Evolutionary conservation across 2,329 filamentous ascomycete species (phyloP), one percentile per base, ranked within the genome.

Genomic region (Chlorencoelia australis): DNA sequence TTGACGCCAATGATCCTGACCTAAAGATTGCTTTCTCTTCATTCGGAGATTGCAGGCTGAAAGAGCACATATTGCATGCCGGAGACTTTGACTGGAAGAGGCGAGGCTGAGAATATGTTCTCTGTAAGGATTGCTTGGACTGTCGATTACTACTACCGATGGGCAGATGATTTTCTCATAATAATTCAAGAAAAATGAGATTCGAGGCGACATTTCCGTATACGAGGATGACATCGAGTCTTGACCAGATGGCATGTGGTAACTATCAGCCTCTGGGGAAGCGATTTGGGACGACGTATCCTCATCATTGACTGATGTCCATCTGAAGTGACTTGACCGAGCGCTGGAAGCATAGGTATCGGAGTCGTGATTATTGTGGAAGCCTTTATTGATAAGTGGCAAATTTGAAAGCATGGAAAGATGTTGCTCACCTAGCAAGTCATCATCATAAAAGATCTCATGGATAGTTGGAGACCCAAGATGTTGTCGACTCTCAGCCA

Each of bases 111-210:
- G 68, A 37, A 95, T 77, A 54, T 93, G 82, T 50, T 79, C 77
- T 43, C 87, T 73, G 57, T 89, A 95, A 1, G 89, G 89, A 57
- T 94, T 95, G 44, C 70, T 71, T 2, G 83, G 81, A 8, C 79
- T 79, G 56, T 96, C 89, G 57, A 94, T 87, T 48, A 87, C 84
- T 33, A 95, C 87, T 60, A 95, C 83, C 41, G 86, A 85, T 4
- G 85, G 84, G 48, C 87, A 91, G 64, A 96, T 88, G 54, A 85
- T 83, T 59, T 86, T 87, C 55, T 88, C 81, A 61, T 94, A 95
- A 61, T 94, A 94, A 56, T 93, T 82, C 66, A 95, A 81, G 55
- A 94, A 80, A 60, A 82, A 93, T 47, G 82, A 80, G 65, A 94
- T 81, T 54, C 86, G 82, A 40, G 80, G 75, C 42, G 84, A 77